These are phyloP conservation scores for Aphanocladium album DNA, from an alignment of 2,329 filamentous ascomycete genomes.

Conservation along the genomic window DNA sequence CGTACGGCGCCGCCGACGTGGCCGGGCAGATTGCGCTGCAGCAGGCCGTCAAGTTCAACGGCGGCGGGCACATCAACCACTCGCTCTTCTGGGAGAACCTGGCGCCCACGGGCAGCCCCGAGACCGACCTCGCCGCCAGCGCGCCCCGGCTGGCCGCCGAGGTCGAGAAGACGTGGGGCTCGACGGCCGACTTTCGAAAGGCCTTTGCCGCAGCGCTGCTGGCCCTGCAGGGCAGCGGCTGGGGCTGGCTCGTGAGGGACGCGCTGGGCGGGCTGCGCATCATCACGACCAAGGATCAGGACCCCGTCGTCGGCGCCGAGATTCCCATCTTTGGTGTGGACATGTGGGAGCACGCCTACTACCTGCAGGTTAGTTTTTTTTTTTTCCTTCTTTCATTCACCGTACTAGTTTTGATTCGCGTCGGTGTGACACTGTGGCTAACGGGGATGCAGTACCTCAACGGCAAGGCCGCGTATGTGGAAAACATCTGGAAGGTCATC, in stretches of 20 bases:
- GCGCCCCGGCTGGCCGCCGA: conserved; percentile 56
- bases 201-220: conserved; percentile 62
- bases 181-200: conserved; percentile 58
- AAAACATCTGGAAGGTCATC: conserved; percentile 73
- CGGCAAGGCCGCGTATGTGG: conserved; percentile 67
- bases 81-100: conserved; percentile 88
- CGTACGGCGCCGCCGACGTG: conserved; percentile 58
- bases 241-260: conserved; percentile 79
- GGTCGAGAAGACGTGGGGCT: conserved; percentile 64
- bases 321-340: conserved; percentile 74
- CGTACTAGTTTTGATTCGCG: neutral
- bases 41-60: conserved; percentile 76
- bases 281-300: conserved; percentile 81
- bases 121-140: conserved; percentile 48
- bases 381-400: neutral
- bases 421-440: neutral
- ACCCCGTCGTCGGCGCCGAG: conserved; percentile 60
- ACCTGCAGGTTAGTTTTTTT: conserved; percentile 59
- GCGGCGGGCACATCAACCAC: conserved; percentile 91
- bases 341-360: conserved; percentile 95
- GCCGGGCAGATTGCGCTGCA: conserved; percentile 63
- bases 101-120: conserved; percentile 51
- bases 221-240: conserved; percentile 75
- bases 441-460: conserved; percentile 61
- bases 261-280: conserved; percentile 56